phyloP scores from a whole-genome alignment of 441 rosid species.

The Flueggea neowawraea region DNA sequence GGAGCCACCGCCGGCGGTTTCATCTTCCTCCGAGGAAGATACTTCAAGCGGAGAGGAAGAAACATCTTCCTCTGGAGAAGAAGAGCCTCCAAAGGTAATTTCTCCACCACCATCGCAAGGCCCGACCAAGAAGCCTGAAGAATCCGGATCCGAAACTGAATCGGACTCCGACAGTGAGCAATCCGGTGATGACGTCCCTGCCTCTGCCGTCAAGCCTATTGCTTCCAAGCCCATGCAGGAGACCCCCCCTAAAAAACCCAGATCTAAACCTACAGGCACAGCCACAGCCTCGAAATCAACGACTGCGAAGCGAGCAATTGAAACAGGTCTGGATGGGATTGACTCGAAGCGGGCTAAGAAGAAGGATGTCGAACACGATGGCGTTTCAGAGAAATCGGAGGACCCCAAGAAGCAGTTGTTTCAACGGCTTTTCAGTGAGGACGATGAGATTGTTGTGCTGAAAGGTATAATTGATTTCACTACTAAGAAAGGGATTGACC shows the following conservation, averaged over 20 bases:
- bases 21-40: not conserved
- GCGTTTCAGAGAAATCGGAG: not conserved
- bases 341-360: slow-evolving; percentile 1
- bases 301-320: not conserved
- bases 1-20: not conserved
- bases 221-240: slow-evolving; percentile 15
- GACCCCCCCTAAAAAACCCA: not conserved
- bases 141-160: slow-evolving; percentile 8
- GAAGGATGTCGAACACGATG: not conserved
- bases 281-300: slow-evolving; percentile 1
- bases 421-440: slow-evolving; percentile 40
- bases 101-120: too few species aligned
- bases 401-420: slow-evolving; percentile 12
- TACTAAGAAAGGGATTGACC: slow-evolving; percentile 23
- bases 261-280: not conserved
- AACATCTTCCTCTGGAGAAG: not conserved
- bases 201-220: slow-evolving; percentile 13
- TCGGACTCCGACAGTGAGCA: slow-evolving; percentile 22
- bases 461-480: slow-evolving; percentile 35
- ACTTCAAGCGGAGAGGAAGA: slow-evolving; percentile 1
- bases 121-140: not conserved
- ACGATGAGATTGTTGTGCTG: slow-evolving; percentile 39
- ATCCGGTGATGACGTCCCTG: not conserved
- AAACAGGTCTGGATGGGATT: not conserved
- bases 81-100: too few species aligned